A percentile compares a stretch with the other conserved stretches of the same genome.
phyloP scores from a whole-genome alignment of 768 basidiomycete species.

The Chiua virens region DNA sequence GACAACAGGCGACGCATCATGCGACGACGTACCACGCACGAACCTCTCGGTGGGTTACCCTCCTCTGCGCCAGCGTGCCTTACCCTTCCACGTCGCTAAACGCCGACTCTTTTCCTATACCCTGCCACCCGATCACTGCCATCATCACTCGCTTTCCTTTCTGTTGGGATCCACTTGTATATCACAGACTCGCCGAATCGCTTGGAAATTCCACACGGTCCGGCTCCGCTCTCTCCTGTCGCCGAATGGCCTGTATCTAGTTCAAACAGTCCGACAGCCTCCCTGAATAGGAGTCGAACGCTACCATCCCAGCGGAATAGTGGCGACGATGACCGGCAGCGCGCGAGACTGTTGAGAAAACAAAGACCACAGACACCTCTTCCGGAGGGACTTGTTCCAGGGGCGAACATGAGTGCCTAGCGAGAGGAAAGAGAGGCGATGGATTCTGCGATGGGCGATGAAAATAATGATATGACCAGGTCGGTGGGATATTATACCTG shows the following conservation, averaged over 20 bases:
- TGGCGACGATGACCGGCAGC: constrained; percentile 38
- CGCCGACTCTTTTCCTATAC: constrained; percentile 13
- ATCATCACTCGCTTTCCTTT: constrained; percentile 4
- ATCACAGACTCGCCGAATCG: constrained; percentile 20
- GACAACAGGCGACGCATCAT: constrained; percentile 43
- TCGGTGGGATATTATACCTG: too few species aligned
- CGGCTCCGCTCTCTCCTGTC: constrained; percentile 47
- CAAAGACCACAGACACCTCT: constrained; percentile 45
- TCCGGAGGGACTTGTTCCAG: constrained; percentile 19
- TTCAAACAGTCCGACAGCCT: constrained; percentile 29
- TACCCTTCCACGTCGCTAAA: constrained; percentile 31
- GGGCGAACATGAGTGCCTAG: constrained; percentile 25
- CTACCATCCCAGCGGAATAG: constrained; percentile 42
- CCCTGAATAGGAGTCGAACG: constrained; percentile 59
- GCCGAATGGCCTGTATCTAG: constrained; percentile 41
- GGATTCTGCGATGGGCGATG: constrained; percentile 2
- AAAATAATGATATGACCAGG: background rate
- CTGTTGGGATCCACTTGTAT: constrained; percentile 11
- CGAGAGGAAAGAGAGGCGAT: background rate
- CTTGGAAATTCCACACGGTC: constrained; percentile 27
- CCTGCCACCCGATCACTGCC: background rate
- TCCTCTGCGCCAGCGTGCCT: constrained; percentile 33
- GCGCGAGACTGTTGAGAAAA: constrained; percentile 47
- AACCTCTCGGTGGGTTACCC: constrained; percentile 36
- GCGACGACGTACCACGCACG: constrained; percentile 59